Evolutionary conservation across 495 filamentous ascomycete species (phyloP).

Genomic region (Penicillium longicatenatum): DNA sequence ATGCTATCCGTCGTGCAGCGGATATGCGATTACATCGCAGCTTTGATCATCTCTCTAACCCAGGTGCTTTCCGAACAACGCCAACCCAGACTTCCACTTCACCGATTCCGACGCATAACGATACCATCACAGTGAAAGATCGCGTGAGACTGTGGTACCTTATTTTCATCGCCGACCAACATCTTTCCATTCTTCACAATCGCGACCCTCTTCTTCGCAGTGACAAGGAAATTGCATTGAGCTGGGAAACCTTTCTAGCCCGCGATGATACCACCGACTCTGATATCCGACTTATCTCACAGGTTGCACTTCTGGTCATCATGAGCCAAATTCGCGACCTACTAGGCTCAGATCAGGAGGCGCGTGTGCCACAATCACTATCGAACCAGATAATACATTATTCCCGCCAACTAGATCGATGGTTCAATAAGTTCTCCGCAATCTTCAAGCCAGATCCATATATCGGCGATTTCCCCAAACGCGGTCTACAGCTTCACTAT

Average conservation of each 20-base stretch:
- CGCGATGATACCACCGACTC: constrained; percentile 34
- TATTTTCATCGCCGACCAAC: constrained; percentile 49
- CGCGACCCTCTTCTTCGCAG: constrained; percentile 43
- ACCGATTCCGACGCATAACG: neutral
- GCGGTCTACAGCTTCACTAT: constrained; percentile 44
- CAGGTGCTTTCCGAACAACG: constrained; percentile 14
- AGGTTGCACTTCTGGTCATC: constrained; percentile 40
- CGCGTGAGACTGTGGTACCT: constrained; percentile 45
- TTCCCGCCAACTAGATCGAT: constrained; percentile 42
- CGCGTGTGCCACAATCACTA: constrained; percentile 33
- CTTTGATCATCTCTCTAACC: constrained; percentile 21
- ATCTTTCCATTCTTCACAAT: constrained; percentile 48
- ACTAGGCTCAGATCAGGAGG: constrained; percentile 37
- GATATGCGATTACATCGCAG: constrained; percentile 44
- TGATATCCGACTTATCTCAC: constrained; percentile 38
- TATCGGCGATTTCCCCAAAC: constrained; percentile 45
- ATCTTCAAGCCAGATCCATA: constrained; percentile 32
- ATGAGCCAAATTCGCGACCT: constrained; percentile 43
- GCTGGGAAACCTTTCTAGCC: constrained; percentile 37
- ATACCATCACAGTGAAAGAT: constrained; percentile 29
- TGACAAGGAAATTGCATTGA: constrained; percentile 35
- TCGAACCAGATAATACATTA: constrained; percentile 37
- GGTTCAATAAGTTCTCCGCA: constrained; percentile 37
- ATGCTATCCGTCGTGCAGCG: constrained; percentile 46
- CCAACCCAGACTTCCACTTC: neutral